Conservation (phyloP, 2,329 filamentous ascomycete species). For the Claviceps cyperi region DNA sequence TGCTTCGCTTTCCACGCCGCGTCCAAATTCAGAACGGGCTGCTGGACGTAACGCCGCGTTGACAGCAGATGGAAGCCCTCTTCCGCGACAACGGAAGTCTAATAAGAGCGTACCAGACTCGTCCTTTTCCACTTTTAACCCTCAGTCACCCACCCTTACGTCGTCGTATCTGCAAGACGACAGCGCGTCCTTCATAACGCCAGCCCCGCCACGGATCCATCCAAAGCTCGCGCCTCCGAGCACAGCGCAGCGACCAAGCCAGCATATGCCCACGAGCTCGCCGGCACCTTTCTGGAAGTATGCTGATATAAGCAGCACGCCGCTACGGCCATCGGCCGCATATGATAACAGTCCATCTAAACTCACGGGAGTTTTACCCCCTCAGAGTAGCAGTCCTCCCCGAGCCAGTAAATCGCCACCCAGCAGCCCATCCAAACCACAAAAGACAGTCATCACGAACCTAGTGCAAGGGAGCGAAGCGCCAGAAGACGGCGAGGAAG, state of each 20-base stretch:
- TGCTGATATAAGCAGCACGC: constrained; percentile 61
- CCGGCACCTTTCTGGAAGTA: constrained; percentile 85
- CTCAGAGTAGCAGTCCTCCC: constrained; percentile 45
- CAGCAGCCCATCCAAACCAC: constrained; percentile 34
- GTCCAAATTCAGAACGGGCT: constrained; percentile 31
- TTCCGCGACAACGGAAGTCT: constrained; percentile 42
- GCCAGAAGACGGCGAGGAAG: constrained; percentile 26
- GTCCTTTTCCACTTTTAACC: constrained; percentile 34
- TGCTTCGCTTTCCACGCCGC: constrained; percentile 42
- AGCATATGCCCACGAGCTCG: constrained; percentile 74
- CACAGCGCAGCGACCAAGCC: constrained; percentile 66
- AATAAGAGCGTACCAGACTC: constrained; percentile 18
- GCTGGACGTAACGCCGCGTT: constrained; percentile 22
- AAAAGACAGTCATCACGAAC: constrained; percentile 15
- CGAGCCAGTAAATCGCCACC: constrained; percentile 34
- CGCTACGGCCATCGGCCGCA: constrained; percentile 34
- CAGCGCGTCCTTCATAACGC: constrained; percentile 49
- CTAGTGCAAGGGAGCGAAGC: constrained; percentile 13
- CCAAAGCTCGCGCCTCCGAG: constrained; percentile 66
- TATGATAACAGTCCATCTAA: constrained; percentile 49
- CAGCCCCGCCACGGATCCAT: constrained; percentile 57
- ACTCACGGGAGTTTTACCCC: constrained; percentile 23
- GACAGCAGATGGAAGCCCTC: constrained; percentile 44
- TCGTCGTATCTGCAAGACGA: constrained; percentile 50
- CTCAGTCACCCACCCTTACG: constrained; percentile 45